These are phyloP conservation scores for Melocanna baccifera DNA, from an alignment of 176 grass and related monocot species.

Conservation along the genomic window DNA sequence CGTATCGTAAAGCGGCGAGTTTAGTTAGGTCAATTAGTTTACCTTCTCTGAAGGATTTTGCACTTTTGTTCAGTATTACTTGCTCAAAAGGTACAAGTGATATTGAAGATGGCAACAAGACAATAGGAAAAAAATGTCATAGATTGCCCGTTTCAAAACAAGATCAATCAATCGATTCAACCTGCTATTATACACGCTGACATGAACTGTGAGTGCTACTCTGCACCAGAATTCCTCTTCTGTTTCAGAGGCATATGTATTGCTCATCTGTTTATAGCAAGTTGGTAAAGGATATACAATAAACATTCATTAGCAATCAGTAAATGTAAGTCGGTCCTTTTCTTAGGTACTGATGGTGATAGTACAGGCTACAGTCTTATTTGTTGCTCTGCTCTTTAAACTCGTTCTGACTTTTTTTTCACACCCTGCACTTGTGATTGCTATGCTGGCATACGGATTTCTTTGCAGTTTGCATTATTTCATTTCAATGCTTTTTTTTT, in stretches of 20 bases:
- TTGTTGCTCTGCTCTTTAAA: not conserved
- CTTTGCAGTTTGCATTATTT: not conserved
- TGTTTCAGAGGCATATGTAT: not conserved
- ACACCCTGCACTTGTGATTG: not conserved
- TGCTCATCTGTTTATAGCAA: not conserved
- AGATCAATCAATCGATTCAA: constrained; percentile 3
- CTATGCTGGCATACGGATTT: not conserved
- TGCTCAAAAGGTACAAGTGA: not conserved
- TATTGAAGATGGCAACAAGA: constrained; percentile 8
- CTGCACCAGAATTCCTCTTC: not conserved
- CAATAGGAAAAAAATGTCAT: not conserved
- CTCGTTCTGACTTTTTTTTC: not conserved
- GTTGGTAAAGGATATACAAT: constrained; percentile 17
- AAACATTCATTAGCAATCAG: constrained; percentile 32
- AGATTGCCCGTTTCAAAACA: not conserved
- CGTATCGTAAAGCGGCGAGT: constrained; percentile 5
- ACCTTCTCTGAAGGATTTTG: constrained; percentile 9
- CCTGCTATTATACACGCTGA: not conserved
- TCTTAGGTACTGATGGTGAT: not conserved
- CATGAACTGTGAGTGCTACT: constrained; percentile 25
- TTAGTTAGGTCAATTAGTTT: constrained; percentile 36
- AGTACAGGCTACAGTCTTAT: not conserved
- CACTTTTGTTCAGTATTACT: not conserved
- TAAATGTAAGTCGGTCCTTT: not conserved
- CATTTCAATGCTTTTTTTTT: not conserved